Evolutionary conservation across 495 filamentous ascomycete genomes (phyloP).

Genomic region (Xylaria bambusicola): DNA sequence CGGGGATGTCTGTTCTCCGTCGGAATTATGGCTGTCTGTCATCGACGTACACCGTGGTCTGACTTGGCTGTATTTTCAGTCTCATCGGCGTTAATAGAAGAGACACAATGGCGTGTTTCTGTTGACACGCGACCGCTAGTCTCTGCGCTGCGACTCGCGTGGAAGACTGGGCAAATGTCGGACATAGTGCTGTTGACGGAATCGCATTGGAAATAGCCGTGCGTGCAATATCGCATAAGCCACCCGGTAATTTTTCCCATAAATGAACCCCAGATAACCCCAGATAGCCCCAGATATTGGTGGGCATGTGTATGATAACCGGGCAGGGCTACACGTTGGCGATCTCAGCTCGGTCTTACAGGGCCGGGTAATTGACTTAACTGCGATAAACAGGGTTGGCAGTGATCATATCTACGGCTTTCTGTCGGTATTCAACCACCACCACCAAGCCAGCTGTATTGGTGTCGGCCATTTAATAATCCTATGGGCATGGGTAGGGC

Average conservation of each 20-base stretch:
- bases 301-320: constrained; percentile 1
- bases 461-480: not conserved
- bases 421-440: not conserved
- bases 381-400: constrained; percentile 1
- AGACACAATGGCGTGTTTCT: not conserved
- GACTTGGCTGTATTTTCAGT: not conserved
- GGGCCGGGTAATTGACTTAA: constrained; percentile 16
- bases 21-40: not conserved
- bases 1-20: constrained; percentile 5
- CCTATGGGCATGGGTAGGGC: not conserved
- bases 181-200: not conserved
- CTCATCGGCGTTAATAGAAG: not conserved
- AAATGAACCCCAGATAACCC: constrained; percentile 13
- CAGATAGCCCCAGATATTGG: too few species aligned
- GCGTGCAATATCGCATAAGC: constrained; percentile 11
- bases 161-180: not conserved
- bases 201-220: constrained; percentile 15
- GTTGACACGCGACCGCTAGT: not conserved
- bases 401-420: constrained; percentile 6
- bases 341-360: constrained; percentile 13
- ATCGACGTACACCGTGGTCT: not conserved
- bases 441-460: not conserved
- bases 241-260: constrained; percentile 15
- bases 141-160: not conserved
- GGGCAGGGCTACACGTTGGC: constrained; percentile 14